Evolutionary conservation across 148 eudicot species (phyloP).

Genomic region (Polygonum aviculare): DNA sequence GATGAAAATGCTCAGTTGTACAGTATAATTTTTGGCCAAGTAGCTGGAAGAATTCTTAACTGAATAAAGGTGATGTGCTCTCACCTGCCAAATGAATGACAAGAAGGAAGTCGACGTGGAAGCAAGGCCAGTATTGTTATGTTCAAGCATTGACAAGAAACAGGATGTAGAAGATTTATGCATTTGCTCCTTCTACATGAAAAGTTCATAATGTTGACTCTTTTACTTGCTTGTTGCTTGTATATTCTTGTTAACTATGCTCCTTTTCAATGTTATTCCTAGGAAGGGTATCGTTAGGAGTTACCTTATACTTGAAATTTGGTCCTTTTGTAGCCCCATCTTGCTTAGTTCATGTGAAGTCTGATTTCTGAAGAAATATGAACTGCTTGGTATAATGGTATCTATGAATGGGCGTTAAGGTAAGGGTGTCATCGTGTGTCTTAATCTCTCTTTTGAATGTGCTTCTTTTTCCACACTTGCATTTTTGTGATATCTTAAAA

Average conservation of each 20-base stretch:
- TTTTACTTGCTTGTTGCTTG: background rate
- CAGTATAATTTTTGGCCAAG: background rate
- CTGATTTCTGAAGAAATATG: background rate
- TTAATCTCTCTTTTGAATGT: background rate
- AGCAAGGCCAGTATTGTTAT: background rate
- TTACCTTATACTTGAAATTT: background rate
- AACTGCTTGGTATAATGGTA: background rate
- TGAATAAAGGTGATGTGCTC: background rate
- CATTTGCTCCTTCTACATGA: too few species aligned
- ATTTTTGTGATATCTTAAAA: background rate
- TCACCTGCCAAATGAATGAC: background rate
- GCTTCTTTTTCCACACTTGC: background rate
- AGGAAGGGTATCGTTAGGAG: background rate
- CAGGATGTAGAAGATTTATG: background rate
- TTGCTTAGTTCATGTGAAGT: conserved; percentile 2
- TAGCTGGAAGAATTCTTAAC: background rate
- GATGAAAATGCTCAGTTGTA: background rate
- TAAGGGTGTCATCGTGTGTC: background rate
- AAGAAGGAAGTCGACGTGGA: background rate
- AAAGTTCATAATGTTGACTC: background rate
- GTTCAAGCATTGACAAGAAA: background rate
- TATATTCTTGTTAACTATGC: background rate
- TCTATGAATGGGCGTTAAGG: background rate
- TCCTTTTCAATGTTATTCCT: background rate
- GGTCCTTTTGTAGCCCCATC: background rate